These are phyloP conservation scores for Melastoma malabathricum DNA, from an alignment of 345 rosid genomes.

Conservation along the genomic window DNA sequence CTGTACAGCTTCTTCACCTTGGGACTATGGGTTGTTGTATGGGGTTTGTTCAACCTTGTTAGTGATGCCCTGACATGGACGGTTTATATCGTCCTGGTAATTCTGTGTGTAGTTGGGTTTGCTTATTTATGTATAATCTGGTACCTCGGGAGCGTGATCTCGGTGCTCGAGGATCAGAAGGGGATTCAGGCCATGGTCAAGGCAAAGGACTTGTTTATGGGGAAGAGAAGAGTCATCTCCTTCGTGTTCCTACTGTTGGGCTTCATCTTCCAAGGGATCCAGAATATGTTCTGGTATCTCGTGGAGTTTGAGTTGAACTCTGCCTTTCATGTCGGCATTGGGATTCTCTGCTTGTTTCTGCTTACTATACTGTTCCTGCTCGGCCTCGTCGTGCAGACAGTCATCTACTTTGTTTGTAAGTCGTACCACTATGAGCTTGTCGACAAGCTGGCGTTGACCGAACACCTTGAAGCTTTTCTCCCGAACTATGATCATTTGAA, in stretches of 20 bases:
- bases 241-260: conserved; percentile 6
- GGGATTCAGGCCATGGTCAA: conserved; percentile 34
- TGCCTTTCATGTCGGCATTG: conserved; percentile 4
- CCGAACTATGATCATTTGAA: not conserved
- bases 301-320: conserved; percentile 9
- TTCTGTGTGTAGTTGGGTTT: conserved; percentile 11
- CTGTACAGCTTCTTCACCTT: not conserved
- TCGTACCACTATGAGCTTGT: conserved; percentile 40
- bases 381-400: conserved; percentile 24
- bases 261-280: conserved; percentile 3
- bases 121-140: conserved; percentile 24
- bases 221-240: conserved; percentile 22
- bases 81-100: not conserved
- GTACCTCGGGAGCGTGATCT: conserved; percentile 35
- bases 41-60: not conserved
- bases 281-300: conserved; percentile 2
- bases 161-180: conserved; percentile 28
- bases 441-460: not conserved
- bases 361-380: conserved; percentile 13
- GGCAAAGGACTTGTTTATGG: conserved; percentile 21
- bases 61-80: not conserved
- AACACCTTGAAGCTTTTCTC: conserved; percentile 1
- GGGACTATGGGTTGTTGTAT: not conserved
- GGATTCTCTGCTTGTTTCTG: conserved; percentile 20
- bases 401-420: conserved; percentile 42